Percentiles rank a stretch among this genome's conserved stretches.
Evolutionary conservation across 2,329 filamentous ascomycete genomes (phyloP).

Genomic region (Emericellopsis atlantica): DNA sequence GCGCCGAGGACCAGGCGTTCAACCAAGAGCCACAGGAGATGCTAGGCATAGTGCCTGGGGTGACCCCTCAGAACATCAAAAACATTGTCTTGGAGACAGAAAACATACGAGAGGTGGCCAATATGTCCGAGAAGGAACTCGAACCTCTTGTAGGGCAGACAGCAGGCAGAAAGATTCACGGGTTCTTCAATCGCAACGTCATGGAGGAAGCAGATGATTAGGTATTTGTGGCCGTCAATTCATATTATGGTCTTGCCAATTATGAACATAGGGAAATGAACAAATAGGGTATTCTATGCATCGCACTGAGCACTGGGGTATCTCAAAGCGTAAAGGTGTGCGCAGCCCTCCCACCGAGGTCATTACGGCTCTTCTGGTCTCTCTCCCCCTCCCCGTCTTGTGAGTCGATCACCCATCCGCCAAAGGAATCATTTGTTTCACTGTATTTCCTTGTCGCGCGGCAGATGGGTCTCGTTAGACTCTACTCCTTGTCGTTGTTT

Average conservation of each 20-base stretch:
- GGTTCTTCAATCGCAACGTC: constrained; percentile 64
- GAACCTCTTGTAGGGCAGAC: constrained; percentile 65
- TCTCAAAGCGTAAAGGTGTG: background rate
- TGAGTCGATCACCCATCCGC: constrained; percentile 1
- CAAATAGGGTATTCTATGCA: background rate
- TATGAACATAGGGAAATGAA: too few relatives aligned
- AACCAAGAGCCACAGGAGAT: constrained; percentile 85
- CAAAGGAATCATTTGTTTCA: background rate
- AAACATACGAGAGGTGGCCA: constrained; percentile 71
- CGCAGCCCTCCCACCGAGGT: background rate
- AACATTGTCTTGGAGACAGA: constrained; percentile 60
- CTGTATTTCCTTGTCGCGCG: too few relatives aligned
- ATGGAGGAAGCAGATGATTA: constrained; percentile 32
- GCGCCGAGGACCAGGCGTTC: constrained; percentile 57
- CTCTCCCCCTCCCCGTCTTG: background rate
- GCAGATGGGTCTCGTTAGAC: constrained; percentile 4
- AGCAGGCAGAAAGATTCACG: constrained; percentile 60
- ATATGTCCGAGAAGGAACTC: constrained; percentile 67
- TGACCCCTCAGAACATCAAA: constrained; percentile 67
- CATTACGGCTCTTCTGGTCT: too few relatives aligned
- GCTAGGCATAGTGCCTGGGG: constrained; percentile 71
- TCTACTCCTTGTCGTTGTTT: constrained; percentile 1
- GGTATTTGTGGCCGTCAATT: too few relatives aligned
- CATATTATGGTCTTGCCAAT: too few relatives aligned
- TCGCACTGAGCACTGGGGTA: background rate